Conservation (phyloP, 768 basidiomycete genomes). For the Xerocomellus intermedius region DNA sequence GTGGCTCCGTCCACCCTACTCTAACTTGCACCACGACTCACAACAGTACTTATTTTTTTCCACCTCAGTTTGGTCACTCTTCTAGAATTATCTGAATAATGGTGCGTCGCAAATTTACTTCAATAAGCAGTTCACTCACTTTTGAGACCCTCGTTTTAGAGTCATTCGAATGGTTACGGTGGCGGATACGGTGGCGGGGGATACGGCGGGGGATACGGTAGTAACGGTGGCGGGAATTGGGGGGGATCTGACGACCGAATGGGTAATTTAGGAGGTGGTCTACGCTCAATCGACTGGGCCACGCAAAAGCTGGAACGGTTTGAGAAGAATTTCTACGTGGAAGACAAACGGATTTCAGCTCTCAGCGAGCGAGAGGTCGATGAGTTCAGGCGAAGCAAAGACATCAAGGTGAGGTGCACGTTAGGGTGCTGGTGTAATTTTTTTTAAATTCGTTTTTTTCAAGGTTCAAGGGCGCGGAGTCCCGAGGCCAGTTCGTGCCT, state of each 20-base stretch:
- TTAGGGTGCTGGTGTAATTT: background rate
- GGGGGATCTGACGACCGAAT: constrained; percentile 60
- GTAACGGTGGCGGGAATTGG: constrained; percentile 32
- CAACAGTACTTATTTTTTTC: background rate
- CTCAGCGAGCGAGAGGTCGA: constrained; percentile 85
- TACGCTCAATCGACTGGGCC: constrained; percentile 86
- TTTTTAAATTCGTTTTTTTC: background rate
- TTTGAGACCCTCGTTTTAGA: constrained; percentile 11
- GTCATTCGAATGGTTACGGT: constrained; percentile 35
- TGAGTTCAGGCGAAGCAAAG: constrained; percentile 78
- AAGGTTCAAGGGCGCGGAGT: constrained; percentile 87
- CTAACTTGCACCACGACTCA: constrained; percentile 24
- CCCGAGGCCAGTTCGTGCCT: constrained; percentile 85
- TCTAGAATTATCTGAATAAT: constrained; percentile 13
- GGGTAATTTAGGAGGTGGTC: constrained; percentile 76
- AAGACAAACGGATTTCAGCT: constrained; percentile 79
- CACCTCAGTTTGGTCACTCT: background rate
- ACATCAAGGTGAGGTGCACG: constrained; percentile 69
- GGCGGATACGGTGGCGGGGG: constrained; percentile 31
- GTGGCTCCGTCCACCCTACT: constrained; percentile 4
- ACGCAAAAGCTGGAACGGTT: constrained; percentile 73
- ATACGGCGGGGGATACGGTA: constrained; percentile 22
- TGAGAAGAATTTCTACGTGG: constrained; percentile 97
- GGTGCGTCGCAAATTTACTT: constrained; percentile 7
- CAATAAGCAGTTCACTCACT: background rate